A percentile compares a stretch with the other conserved stretches of the same genome.
Evolutionary conservation across 495 filamentous ascomycete genomes (phyloP).

Genomic region (Penicillium pancosmium): DNA sequence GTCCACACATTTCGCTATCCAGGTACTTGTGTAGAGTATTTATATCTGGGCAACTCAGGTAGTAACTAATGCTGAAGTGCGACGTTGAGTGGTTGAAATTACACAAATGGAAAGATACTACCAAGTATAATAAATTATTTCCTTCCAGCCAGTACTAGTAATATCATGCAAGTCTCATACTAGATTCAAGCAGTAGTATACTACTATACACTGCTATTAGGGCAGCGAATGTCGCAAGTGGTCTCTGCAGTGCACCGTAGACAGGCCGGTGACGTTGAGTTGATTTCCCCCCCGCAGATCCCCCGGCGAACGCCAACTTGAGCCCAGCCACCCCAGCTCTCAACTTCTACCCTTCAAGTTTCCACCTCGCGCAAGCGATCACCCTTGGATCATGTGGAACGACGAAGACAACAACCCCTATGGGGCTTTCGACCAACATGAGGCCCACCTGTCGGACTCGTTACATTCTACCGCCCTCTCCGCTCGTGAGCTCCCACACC

Average conservation of each 20-base stretch:
- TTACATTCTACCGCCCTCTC: constrained; percentile 64
- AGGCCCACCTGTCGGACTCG: constrained; percentile 74
- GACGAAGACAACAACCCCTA: constrained; percentile 96
- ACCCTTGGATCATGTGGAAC: constrained; percentile 59
- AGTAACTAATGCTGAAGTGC: no score
- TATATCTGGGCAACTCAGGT: no score
- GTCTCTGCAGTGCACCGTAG: constrained; percentile 8
- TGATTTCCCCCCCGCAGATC: constrained; percentile 30
- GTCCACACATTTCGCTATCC: no score
- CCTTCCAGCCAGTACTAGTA: no score
- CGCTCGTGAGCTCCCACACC: constrained; percentile 42
- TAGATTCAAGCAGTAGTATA: background rate
- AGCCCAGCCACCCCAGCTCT: constrained; percentile 3
- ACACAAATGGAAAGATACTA: no score
- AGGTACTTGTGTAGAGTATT: no score
- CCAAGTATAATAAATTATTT: no score
- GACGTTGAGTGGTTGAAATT: no score
- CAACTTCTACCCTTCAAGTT: background rate
- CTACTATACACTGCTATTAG: background rate
- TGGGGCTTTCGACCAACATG: constrained; percentile 82
- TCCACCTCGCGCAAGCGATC: constrained; percentile 1
- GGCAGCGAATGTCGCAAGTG: background rate
- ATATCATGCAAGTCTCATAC: background rate
- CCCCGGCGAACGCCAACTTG: constrained; percentile 11
- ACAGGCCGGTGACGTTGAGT: constrained; percentile 26